These are phyloP conservation scores for Coniophora puteana DNA, from an alignment of 1,284 basidiomycete species.

Conservation along the genomic window DNA sequence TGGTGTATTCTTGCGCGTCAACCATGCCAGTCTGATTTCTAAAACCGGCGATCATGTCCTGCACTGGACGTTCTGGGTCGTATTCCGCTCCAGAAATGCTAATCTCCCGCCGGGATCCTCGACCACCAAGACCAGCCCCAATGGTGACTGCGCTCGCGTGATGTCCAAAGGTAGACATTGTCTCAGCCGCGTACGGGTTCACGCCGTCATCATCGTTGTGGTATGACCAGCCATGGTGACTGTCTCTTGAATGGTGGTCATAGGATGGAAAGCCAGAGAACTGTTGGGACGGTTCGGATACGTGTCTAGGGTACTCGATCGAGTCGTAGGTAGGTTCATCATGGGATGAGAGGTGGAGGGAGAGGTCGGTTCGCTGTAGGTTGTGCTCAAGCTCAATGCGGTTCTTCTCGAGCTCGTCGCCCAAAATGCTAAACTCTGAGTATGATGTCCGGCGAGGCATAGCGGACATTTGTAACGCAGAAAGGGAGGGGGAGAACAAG, in stretches of 20 bases:
- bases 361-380: constrained; percentile 66
- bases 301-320: constrained; percentile 68
- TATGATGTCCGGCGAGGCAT: constrained; percentile 24
- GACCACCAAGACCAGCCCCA: constrained; percentile 70
- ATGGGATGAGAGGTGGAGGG: constrained; percentile 57
- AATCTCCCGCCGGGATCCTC: constrained; percentile 45
- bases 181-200: constrained; percentile 60
- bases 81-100: constrained; percentile 78
- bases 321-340: constrained; percentile 40
- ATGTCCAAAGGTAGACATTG: constrained; percentile 79
- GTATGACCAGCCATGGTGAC: constrained; percentile 63
- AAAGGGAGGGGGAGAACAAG: constrained; percentile 8
- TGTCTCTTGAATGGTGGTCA: constrained; percentile 53
- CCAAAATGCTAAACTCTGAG: constrained; percentile 43
- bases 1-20: constrained; percentile 43
- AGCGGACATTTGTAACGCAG: constrained; percentile 11
- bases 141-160: constrained; percentile 84
- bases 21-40: constrained; percentile 47
- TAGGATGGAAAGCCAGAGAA: constrained; percentile 58
- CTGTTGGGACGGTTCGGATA: constrained; percentile 48
- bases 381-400: constrained; percentile 74
- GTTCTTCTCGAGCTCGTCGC: constrained; percentile 67
- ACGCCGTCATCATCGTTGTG: constrained; percentile 64
- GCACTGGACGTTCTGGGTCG: constrained; percentile 80
- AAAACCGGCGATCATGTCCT: constrained; percentile 65